phyloP scores from a whole-genome alignment of 1,139 yeast species.

The Suhomyces bolitotheri region DNA sequence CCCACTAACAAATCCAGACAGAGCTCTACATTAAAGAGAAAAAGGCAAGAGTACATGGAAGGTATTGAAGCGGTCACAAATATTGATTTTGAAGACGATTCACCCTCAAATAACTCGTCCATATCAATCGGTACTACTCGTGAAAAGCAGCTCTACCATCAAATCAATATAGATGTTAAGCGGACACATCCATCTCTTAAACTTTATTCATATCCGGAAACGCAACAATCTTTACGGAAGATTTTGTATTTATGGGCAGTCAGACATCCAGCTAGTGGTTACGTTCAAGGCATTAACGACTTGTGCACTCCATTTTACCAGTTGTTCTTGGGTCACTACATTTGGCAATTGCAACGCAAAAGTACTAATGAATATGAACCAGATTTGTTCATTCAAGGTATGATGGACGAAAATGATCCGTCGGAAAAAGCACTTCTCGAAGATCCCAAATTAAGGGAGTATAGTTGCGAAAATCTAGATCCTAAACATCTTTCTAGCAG shows the following conservation, averaged over 20 bases:
- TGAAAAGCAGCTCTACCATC: slow-evolving; percentile 91
- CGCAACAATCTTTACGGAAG: slow-evolving; percentile 77
- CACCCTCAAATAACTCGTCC: slow-evolving; percentile 37
- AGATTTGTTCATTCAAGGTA: slow-evolving; percentile 38
- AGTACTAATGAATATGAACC: slow-evolving; percentile 28
- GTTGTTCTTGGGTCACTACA: slow-evolving; percentile 73
- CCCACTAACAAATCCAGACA: slow-evolving; percentile 85
- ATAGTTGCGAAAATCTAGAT: slow-evolving; percentile 50
- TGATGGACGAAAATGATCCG: slow-evolving; percentile 24
- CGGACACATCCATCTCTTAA: slow-evolving; percentile 87
- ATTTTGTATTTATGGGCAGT: slow-evolving; percentile 93
- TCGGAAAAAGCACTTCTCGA: slow-evolving; percentile 29
- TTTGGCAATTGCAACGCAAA: slow-evolving; percentile 45
- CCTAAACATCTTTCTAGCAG: slow-evolving; percentile 61
- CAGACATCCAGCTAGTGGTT: slow-evolving; percentile 97
- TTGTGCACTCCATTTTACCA: slow-evolving; percentile 92
- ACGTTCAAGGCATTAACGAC: slow-evolving; percentile 98
- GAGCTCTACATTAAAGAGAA: slow-evolving; percentile 65
- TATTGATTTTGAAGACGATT: slow-evolving; percentile 52
- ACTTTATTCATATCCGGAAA: slow-evolving; percentile 65
- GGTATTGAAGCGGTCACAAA: slow-evolving; percentile 47
- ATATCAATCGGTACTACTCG: slow-evolving; percentile 26
- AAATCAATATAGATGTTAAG: slow-evolving; percentile 91
- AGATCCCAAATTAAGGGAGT: slow-evolving; percentile 28
- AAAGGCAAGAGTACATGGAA: slow-evolving; percentile 82